These are phyloP conservation scores for Sporothrix phasma DNA, from an alignment of 2,329 filamentous ascomycete species.

Conservation along the genomic window DNA sequence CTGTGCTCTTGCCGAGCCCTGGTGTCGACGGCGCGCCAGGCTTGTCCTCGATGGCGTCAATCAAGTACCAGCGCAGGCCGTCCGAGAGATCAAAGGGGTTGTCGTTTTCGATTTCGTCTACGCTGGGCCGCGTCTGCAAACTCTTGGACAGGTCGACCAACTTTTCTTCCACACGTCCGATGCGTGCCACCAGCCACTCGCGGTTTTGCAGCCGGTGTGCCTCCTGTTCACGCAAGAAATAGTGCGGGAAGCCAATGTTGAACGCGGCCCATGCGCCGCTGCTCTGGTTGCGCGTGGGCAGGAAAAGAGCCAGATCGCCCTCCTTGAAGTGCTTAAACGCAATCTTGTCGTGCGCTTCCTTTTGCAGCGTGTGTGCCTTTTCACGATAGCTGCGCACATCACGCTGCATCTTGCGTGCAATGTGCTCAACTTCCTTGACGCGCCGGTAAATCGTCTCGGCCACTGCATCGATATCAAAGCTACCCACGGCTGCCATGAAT, in stretches of 20 bases:
- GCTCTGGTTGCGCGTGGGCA: conserved; percentile 88
- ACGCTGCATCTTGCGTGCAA: conserved; percentile 85
- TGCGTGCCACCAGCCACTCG: conserved; percentile 95
- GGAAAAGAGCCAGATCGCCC: conserved; percentile 84
- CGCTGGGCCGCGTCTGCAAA: conserved; percentile 39
- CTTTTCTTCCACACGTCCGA: conserved; percentile 81
- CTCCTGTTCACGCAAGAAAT: conserved; percentile 90
- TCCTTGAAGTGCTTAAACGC: conserved; percentile 94
- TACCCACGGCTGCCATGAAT: conserved; percentile 62
- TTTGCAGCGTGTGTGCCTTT: conserved; percentile 68
- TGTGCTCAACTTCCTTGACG: conserved; percentile 85
- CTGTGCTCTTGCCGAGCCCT: conserved; percentile 82
- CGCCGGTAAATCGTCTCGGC: conserved; percentile 78
- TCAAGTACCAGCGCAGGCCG: conserved; percentile 88
- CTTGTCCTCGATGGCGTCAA: conserved; percentile 90
- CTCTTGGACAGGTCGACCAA: conserved; percentile 86
- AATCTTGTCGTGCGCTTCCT: conserved; percentile 90
- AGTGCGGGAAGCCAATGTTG: conserved; percentile 94
- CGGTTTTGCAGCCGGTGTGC: conserved; percentile 71
- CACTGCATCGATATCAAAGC: conserved; percentile 77
- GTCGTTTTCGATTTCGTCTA: conserved; percentile 68
- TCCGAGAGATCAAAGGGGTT: conserved; percentile 97
- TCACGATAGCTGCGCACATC: conserved; percentile 82
- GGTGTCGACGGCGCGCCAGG: conserved; percentile 85
- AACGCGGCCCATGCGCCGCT: conserved; percentile 96